phyloP scores from a whole-genome alignment of 1,139 yeast species.

The Candida sp. region DNA sequence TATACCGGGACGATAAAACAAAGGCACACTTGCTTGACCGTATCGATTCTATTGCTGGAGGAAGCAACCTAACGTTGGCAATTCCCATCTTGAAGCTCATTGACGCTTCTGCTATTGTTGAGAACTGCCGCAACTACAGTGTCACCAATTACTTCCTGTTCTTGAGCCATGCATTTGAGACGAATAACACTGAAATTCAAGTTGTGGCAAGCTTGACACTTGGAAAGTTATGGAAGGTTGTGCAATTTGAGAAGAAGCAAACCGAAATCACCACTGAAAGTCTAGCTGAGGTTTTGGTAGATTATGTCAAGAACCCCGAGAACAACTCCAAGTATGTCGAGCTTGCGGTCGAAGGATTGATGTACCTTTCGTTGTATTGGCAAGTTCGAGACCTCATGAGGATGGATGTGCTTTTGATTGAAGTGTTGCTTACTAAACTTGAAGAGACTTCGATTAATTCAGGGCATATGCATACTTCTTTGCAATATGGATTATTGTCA shows the following conservation, averaged over 20 bases:
- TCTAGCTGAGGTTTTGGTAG: slow-evolving; percentile 22
- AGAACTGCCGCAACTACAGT: slow-evolving; percentile 37
- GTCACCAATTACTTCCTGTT: slow-evolving; percentile 31
- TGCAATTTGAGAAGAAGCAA: slow-evolving; percentile 28
- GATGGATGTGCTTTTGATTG: slow-evolving; percentile 32
- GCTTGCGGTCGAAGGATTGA: slow-evolving; percentile 47
- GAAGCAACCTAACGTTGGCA: background rate
- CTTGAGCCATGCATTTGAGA: slow-evolving; percentile 17
- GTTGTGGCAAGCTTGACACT: slow-evolving; percentile 37
- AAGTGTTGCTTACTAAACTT: slow-evolving; percentile 18
- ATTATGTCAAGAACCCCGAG: slow-evolving; percentile 17
- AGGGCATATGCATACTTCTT: slow-evolving; percentile 10
- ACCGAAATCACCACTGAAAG: slow-evolving; percentile 21
- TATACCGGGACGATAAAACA: slow-evolving; percentile 23
- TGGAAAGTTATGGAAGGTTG: slow-evolving; percentile 49
- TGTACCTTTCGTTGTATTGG: slow-evolving; percentile 46
- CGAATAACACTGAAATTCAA: slow-evolving; percentile 22
- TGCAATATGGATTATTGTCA: slow-evolving; percentile 41
- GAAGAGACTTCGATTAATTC: slow-evolving; percentile 7
- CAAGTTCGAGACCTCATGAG: slow-evolving; percentile 35
- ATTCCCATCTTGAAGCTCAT: slow-evolving; percentile 26
- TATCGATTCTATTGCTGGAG: background rate
- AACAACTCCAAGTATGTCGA: slow-evolving; percentile 17
- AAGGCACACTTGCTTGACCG: slow-evolving; percentile 17
- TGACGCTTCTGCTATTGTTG: slow-evolving; percentile 40